These are phyloP conservation scores for Letharia columbiana DNA, from an alignment of 495 filamentous ascomycete genomes.

Conservation along the genomic window DNA sequence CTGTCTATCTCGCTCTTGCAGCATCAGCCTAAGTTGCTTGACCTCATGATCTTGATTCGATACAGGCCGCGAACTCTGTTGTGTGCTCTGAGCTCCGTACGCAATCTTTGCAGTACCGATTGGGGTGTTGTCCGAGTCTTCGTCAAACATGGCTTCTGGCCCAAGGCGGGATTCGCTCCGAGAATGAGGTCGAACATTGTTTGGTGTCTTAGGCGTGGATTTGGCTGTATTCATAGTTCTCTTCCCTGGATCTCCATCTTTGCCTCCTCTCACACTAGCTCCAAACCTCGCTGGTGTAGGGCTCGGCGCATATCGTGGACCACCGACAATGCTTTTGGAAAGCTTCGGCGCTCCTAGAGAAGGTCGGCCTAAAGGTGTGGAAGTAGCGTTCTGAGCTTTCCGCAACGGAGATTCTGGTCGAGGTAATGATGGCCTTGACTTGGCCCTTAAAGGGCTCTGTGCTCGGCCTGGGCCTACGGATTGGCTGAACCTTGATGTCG, in stretches of 20 bases:
- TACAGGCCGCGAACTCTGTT: constrained; percentile 39
- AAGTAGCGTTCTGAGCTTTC: constrained; percentile 36
- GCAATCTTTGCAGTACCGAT: constrained; percentile 42
- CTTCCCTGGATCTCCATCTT: constrained; percentile 54
- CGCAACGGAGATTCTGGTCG: constrained; percentile 77
- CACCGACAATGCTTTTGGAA: constrained; percentile 34
- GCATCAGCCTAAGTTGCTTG: constrained; percentile 51
- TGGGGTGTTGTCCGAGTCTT: constrained; percentile 46
- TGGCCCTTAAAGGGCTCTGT: constrained; percentile 61
- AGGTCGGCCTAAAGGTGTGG: constrained; percentile 45
- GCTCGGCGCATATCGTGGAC: constrained; percentile 50
- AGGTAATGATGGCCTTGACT: constrained; percentile 66
- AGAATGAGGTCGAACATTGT: constrained; percentile 33
- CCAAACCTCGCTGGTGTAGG: constrained; percentile 59
- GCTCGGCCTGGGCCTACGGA: constrained; percentile 70
- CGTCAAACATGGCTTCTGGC: constrained; percentile 37
- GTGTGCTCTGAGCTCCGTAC: constrained; percentile 32
- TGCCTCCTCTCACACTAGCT: constrained; percentile 45
- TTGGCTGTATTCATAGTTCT: constrained; percentile 29
- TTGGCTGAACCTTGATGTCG: constrained; percentile 40
- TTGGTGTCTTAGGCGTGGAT: constrained; percentile 40
- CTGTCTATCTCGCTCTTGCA: constrained; percentile 78
- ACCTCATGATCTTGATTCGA: constrained; percentile 59
- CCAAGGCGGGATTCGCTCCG: constrained; percentile 39
- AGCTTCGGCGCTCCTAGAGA: constrained; percentile 44